phyloP scores from a whole-genome alignment of 192 early-diverging fungal species.

The Coemansia sp. region DNA sequence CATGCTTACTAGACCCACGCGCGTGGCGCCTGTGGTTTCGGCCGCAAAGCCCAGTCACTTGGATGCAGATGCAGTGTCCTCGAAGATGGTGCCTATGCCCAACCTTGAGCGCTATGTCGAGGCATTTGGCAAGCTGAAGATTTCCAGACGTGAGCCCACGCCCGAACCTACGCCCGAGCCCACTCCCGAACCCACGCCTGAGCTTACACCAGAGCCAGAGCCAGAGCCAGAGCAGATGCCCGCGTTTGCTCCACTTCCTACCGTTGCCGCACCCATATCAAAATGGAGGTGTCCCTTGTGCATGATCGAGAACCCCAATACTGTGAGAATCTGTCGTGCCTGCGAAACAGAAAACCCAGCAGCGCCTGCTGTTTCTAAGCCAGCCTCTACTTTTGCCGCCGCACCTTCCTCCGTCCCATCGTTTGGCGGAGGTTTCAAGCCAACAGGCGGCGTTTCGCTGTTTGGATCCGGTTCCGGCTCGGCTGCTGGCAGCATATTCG shows the following conservation, averaged over 20 bases:
- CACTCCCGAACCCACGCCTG: neutral
- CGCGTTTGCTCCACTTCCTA: too few species aligned
- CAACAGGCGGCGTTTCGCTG: slow-evolving; percentile 17
- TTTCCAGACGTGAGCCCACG: slow-evolving; percentile 13
- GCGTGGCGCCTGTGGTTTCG: slow-evolving; percentile 21
- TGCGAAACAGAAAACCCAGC: neutral
- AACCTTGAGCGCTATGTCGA: slow-evolving; percentile 45
- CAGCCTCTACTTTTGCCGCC: neutral
- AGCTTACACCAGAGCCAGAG: neutral
- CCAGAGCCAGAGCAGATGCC: neutral
- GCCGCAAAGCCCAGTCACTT: slow-evolving; percentile 12
- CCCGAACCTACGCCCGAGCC: neutral
- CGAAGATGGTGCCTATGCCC: slow-evolving; percentile 29
- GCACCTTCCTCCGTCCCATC: neutral
- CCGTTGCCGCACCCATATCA: neutral
- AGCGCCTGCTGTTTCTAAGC: neutral
- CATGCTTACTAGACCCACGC: slow-evolving; percentile 26
- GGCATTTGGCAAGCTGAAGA: slow-evolving; percentile 47
- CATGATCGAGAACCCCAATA: neutral
- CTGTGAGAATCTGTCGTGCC: neutral
- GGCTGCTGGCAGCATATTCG: neutral
- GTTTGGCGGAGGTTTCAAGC: slow-evolving; percentile 21
- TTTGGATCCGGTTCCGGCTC: slow-evolving; percentile 7
- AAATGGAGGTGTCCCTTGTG: neutral
- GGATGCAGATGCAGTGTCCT: neutral